These are phyloP conservation scores for Funneliformis geosporum DNA, from an alignment of 192 early-diverging fungal species.

Conservation along the genomic window DNA sequence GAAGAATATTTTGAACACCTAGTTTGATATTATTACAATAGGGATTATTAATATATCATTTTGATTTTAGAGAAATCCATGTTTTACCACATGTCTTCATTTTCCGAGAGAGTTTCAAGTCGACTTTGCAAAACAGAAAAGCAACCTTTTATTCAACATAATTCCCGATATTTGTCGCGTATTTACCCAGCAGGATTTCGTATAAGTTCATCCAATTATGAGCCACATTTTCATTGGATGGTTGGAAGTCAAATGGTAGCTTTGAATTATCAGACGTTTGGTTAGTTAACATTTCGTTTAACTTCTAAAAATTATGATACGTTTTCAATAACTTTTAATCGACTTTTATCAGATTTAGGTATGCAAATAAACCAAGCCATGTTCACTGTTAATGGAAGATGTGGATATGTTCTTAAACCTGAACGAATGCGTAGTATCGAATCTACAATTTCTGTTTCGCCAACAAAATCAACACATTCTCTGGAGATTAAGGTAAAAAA, in stretches of 20 bases:
- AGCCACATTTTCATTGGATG: conserved; percentile 82
- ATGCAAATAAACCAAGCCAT: conserved; percentile 88
- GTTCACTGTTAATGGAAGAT: conserved; percentile 69
- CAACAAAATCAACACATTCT: conserved; percentile 33
- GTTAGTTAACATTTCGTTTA: conserved; percentile 36
- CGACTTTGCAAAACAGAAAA: conserved; percentile 54
- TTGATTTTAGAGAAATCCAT: not conserved
- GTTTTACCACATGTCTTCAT: conserved; percentile 62
- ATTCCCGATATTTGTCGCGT: conserved; percentile 63
- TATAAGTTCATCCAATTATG: conserved; percentile 81
- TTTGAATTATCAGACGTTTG: conserved; percentile 85
- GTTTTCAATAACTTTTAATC: not conserved
- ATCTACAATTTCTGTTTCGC: conserved; percentile 35
- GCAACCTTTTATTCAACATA: conserved; percentile 59
- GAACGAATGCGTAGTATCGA: conserved; percentile 39
- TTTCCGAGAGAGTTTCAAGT: conserved; percentile 68
- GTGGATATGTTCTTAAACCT: conserved; percentile 86
- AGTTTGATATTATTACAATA: not conserved
- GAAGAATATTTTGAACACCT: not conserved
- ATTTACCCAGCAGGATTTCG: conserved; percentile 81
- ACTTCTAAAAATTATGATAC: not conserved
- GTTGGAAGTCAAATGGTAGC: conserved; percentile 86
- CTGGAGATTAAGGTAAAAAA: conserved; percentile 43
- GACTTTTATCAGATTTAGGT: conserved; percentile 52
- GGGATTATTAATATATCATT: not conserved